phyloP scores from a whole-genome alignment of 2,329 filamentous ascomycete genomes.

The Teratosphaeria gauchensis region DNA sequence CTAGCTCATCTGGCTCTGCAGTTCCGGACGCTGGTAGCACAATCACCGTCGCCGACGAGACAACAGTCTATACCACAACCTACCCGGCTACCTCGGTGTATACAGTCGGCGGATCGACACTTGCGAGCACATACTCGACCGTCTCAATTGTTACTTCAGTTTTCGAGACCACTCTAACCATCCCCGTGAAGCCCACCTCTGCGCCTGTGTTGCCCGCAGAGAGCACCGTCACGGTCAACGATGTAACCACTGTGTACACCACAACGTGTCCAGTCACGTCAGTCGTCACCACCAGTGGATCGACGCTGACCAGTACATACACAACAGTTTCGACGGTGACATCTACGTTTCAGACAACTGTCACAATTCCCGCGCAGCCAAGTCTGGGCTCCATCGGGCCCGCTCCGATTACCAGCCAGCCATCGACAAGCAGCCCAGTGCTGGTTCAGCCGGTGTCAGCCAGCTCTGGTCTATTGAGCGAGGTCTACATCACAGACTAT shows the following conservation, averaged over 20 bases:
- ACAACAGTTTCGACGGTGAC: constrained; percentile 10
- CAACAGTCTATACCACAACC: constrained; percentile 8
- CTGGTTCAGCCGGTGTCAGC: neutral
- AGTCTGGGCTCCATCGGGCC: neutral
- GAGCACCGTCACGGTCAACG: constrained; percentile 4
- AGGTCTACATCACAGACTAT: neutral
- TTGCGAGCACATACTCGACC: constrained; percentile 7
- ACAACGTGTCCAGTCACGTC: constrained; percentile 7
- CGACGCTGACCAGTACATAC: constrained; percentile 6
- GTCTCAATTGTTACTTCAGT: constrained; percentile 8
- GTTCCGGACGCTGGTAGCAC: neutral
- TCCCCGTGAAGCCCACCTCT: neutral
- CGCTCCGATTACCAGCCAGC: constrained; percentile 7
- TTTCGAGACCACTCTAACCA: neutral
- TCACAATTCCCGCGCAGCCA: neutral
- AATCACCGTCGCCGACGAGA: constrained; percentile 4
- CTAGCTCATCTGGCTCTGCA: neutral
- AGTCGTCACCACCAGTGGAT: neutral
- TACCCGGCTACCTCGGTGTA: constrained; percentile 4
- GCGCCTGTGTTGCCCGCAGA: neutral
- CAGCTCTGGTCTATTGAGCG: neutral
- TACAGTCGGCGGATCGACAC: constrained; percentile 1
- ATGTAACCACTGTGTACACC: constrained; percentile 5
- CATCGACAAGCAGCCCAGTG: neutral
- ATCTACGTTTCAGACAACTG: neutral